phyloP scores from a whole-genome alignment of 148 eudicot species.

The Bassia scoparia region DNA sequence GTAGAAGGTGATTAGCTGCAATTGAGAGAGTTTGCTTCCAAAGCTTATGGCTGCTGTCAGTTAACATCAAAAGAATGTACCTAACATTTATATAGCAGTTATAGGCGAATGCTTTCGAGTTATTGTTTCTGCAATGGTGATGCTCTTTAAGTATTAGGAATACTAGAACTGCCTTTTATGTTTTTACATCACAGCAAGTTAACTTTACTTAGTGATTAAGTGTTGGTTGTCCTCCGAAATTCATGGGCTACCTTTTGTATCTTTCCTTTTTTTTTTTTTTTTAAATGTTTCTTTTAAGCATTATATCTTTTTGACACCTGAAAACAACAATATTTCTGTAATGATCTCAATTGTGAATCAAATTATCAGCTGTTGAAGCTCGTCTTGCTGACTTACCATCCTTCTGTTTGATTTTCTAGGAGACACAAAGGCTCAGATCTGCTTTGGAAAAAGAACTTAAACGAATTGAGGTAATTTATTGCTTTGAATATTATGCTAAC shows the following conservation, averaged over 20 bases:
- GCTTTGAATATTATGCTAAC: neutral
- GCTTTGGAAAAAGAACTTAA: constrained; percentile 60
- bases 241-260: neutral
- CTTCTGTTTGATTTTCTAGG: constrained; percentile 44
- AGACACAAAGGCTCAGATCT: constrained; percentile 68
- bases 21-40: neutral
- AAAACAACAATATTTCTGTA: neutral
- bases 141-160: neutral
- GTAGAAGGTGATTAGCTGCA: neutral
- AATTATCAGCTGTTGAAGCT: constrained; percentile 1
- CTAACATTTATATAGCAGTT: neutral
- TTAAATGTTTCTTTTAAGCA: neutral
- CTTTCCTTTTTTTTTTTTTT: too few relatives aligned
- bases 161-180: neutral
- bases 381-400: constrained; percentile 2
- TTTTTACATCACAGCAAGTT: neutral
- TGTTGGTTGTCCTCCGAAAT: neutral
- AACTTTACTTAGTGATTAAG: neutral
- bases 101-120: neutral
- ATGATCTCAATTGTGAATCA: neutral
- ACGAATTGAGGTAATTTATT: constrained; percentile 66
- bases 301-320: neutral
- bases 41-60: neutral
- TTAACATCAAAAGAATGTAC: neutral
- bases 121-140: too few relatives aligned